phyloP scores from a whole-genome alignment of 2,329 filamentous ascomycete genomes.

The Fusarium mangiferae region DNA sequence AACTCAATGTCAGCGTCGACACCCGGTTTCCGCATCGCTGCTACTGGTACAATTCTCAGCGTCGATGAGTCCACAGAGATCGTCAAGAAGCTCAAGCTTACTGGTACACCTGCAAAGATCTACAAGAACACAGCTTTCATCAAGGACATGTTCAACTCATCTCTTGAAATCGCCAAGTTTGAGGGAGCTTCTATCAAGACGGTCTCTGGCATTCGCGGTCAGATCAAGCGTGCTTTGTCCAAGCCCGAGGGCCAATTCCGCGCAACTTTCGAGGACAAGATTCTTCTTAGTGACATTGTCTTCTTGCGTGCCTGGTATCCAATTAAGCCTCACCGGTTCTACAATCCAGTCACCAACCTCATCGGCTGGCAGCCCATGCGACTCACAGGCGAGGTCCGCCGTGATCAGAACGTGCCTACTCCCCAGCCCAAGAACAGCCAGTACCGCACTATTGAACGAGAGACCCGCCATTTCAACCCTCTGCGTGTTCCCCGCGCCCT shows the following conservation, averaged over 20 bases:
- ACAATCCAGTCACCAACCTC: conserved; percentile 95
- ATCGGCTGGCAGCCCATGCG: conserved; percentile 95
- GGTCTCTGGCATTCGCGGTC: conserved; percentile 92
- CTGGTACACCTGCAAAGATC: conserved; percentile 93
- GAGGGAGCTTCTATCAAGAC: conserved; percentile 96
- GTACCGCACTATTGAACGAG: conserved; percentile 77
- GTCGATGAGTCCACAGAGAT: conserved; percentile 97
- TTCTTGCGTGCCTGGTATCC: conserved; percentile 98
- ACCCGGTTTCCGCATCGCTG: conserved; percentile 92
- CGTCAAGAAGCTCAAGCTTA: conserved; percentile 99
- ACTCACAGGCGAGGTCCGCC: conserved; percentile 89
- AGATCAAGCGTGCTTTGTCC: conserved; percentile 94
- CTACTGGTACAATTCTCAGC: conserved; percentile 90
- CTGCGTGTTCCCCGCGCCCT: conserved; percentile 81
- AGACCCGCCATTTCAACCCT: conserved; percentile 80
- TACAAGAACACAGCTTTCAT: conserved; percentile 99
- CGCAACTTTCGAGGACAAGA: conserved; percentile 98
- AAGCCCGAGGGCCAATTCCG: conserved; percentile 97
- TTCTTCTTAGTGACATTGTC: conserved; percentile 94
- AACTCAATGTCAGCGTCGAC: conserved; percentile 87
- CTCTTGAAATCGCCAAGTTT: conserved; percentile 97
- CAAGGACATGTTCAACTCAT: conserved; percentile 95
- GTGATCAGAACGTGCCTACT: conserved; percentile 77
- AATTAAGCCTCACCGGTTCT: conserved; percentile 93
- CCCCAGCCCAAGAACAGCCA: conserved; percentile 85